Conservation (phyloP, 148 eudicot species). For the Polygonum maritimum region DNA sequence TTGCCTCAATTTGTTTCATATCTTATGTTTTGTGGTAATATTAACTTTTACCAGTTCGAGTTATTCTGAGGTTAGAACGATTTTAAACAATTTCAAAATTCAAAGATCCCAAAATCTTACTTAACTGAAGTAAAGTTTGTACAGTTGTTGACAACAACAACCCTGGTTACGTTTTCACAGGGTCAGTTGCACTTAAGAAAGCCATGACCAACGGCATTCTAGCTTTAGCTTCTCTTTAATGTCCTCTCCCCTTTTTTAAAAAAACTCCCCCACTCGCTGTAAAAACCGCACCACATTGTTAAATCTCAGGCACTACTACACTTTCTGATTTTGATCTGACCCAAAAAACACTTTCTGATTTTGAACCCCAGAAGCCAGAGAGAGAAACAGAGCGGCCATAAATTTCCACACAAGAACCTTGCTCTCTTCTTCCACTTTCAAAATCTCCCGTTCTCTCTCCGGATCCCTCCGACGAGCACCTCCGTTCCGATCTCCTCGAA, state of each 20-base stretch:
- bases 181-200: slow-evolving; percentile 2
- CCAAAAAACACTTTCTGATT: background rate
- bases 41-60: too few species aligned
- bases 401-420: slow-evolving; percentile 3
- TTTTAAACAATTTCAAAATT: too few species aligned
- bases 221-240: background rate
- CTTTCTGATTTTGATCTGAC: background rate
- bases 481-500: background rate
- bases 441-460: background rate
- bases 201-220: slow-evolving; percentile 3
- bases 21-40: too few species aligned
- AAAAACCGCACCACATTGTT: background rate
- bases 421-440: background rate
- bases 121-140: background rate
- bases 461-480: background rate
- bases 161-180: background rate
- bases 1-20: too few species aligned
- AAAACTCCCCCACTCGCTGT: background rate
- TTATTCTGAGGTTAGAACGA: too few species aligned
- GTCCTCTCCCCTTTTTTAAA: background rate
- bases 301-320: background rate
- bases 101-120: too few species aligned
- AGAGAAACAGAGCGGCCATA: background rate
- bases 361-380: background rate
- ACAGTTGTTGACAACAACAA: background rate